Base-by-base conservation (phyloP, 352 stramenopile genomes). In the Pythium aristosporum region DNA sequence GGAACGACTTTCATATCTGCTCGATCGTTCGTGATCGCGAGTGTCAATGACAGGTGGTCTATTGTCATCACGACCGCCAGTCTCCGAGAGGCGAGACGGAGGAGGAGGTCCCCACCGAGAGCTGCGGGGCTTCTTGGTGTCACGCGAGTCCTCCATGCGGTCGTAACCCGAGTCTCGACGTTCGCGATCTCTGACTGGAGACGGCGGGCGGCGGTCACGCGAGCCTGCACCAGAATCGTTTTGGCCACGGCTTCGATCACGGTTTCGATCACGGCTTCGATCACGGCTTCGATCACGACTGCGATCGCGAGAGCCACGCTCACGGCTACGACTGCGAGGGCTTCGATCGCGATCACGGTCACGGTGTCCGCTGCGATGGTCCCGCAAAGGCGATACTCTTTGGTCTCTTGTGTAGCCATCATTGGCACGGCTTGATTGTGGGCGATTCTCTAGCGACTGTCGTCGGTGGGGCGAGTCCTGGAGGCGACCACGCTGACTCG, bases 41-140 rank as follows among this genome's bases (percentile, higher is more conserved):
- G 75, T 83, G 64, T 83, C 63, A 71, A 91, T 83, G 49, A 71
- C 72, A 49, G 75, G 61, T 59, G 79, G 75, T 68, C 75, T 79
- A 70, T 73, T 73, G 50, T 71, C 72, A 42, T 67, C 63, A 2
- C 50, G 61, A 3, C 50, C 47, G 18, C 39, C 32, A 41, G 63
- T 67, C 41, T 71, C 34, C 28, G 70, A 69, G 36, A 71, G 57
- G 57, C 71, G 57, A 49, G 34, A 39, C 4, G 34, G 34, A 39
- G 34, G 34, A 39, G 34, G 34, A 39, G 81, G 73, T 1, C 81
- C 84, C 84, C 84, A 92, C 20, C 84, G 81, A 48, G 84, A 92
- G 12, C 75, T 72, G 36, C 82, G 79, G n/a, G 69, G 62, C 43
- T 88, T 89, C 70, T 92, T 92, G 20, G 58, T 12, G 36, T 76